A percentile compares a stretch with the other conserved stretches of the same genome.
Evolutionary conservation across 2,329 filamentous ascomycete genomes (phyloP).

Genomic region (Monosporascus sp.): DNA sequence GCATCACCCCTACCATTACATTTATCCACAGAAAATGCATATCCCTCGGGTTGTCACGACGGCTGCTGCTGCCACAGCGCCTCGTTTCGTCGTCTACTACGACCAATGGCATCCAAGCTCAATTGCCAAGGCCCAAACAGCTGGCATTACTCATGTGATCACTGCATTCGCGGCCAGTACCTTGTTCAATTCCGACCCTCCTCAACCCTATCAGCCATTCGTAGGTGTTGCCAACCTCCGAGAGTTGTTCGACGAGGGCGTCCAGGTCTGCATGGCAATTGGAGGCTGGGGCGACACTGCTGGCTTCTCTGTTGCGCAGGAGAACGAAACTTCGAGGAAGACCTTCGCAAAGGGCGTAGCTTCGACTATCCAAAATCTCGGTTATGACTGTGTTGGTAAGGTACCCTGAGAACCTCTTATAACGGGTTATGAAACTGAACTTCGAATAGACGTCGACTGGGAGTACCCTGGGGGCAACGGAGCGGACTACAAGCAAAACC

Average conservation of each 20-base stretch:
- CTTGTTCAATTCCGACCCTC: constrained; percentile 20
- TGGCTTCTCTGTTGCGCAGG: constrained; percentile 56
- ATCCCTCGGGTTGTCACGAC: neutral
- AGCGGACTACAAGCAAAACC: constrained; percentile 59
- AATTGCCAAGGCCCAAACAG: constrained; percentile 2
- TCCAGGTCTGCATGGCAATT: constrained; percentile 66
- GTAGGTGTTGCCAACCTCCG: constrained; percentile 31
- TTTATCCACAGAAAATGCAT: neutral
- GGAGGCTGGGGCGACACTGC: constrained; percentile 68
- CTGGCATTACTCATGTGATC: constrained; percentile 26
- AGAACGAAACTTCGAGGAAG: constrained; percentile 40
- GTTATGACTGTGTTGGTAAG: constrained; percentile 64
- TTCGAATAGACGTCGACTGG: constrained; percentile 53
- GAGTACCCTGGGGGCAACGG: constrained; percentile 63
- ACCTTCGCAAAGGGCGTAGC: constrained; percentile 61
- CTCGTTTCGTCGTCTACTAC: neutral
- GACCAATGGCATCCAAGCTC: neutral
- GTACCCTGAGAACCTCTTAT: neutral
- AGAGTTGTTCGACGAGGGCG: constrained; percentile 40
- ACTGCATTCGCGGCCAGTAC: constrained; percentile 24
- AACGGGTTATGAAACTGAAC: constrained; percentile 11
- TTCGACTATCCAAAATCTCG: constrained; percentile 55
- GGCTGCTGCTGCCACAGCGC: neutral
- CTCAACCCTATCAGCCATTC: constrained; percentile 19
- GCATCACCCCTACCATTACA: neutral